Evolutionary conservation across 1,284 basidiomycete genomes (phyloP).

Genomic region (Phellopilus nigrolimitatus): DNA sequence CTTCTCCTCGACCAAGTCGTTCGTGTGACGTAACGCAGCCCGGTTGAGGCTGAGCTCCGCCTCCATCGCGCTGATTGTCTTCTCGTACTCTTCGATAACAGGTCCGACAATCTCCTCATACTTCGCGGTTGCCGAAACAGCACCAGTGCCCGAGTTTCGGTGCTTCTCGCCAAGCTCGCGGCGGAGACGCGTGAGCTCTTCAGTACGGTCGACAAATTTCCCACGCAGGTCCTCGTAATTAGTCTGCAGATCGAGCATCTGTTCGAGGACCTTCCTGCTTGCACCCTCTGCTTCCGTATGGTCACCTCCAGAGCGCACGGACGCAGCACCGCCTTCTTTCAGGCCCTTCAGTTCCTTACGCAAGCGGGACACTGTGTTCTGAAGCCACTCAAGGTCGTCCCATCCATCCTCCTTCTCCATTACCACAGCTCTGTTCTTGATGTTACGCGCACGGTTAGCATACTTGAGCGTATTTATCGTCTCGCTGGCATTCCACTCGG

Average conservation of each 20-base stretch:
- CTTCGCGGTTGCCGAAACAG: conserved; percentile 66
- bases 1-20: conserved; percentile 88
- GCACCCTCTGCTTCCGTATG: conserved; percentile 46
- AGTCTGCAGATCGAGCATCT: conserved; percentile 73
- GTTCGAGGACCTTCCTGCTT: conserved; percentile 67
- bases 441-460: conserved; percentile 94
- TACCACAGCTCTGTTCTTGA: conserved; percentile 91
- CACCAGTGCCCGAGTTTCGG: conserved; percentile 48
- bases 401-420: conserved; percentile 97
- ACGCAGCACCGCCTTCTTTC: conserved; percentile 55
- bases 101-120: conserved; percentile 97
- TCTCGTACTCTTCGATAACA: conserved; percentile 98
- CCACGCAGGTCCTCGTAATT: conserved; percentile 82
- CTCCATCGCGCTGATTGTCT: conserved; percentile 93
- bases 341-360: conserved; percentile 80
- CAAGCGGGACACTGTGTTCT: conserved; percentile 77
- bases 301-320: conserved; percentile 23
- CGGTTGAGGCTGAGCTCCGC: conserved; percentile 88
- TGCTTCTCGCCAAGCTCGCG: conserved; percentile 73
- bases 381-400: conserved; percentile 97
- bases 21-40: conserved; percentile 84
- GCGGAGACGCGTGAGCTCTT: conserved; percentile 77
- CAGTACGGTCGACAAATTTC: conserved; percentile 80
- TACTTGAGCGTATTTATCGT: conserved; percentile 98
- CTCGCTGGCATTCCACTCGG: conserved; percentile 93